Conservation (phyloP, 129 eudicot species). For the Ambrosia trifida region DNA sequence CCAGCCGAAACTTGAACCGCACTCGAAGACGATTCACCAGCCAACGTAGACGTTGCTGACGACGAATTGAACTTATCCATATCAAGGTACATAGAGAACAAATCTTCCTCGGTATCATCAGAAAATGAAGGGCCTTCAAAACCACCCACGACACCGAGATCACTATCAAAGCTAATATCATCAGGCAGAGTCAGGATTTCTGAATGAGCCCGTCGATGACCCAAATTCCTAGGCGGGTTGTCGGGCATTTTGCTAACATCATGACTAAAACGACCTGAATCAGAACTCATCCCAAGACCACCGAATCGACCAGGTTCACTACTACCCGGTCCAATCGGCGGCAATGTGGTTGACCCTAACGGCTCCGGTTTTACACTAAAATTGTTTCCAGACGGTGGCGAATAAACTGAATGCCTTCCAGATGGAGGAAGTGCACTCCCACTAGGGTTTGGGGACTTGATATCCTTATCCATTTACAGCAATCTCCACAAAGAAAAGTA, state of each 20-base stretch:
- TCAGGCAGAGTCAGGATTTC: slow-evolving; percentile 85
- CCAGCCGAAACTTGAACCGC: slow-evolving; percentile 28
- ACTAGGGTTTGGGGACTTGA: slow-evolving; percentile 44
- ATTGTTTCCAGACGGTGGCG: slow-evolving; percentile 39
- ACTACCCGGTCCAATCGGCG: slow-evolving; percentile 50
- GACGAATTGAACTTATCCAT: slow-evolving; percentile 78
- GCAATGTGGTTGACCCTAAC: slow-evolving; percentile 49
- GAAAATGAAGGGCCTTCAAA: slow-evolving; percentile 83
- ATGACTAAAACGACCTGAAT: slow-evolving; percentile 62
- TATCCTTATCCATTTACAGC: slow-evolving; percentile 55
- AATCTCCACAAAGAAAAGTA: neutral
- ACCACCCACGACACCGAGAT: slow-evolving; percentile 90
- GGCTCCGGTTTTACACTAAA: slow-evolving; percentile 54
- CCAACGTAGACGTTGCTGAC: slow-evolving; percentile 64
- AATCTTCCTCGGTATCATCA: slow-evolving; percentile 89
- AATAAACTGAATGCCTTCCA: slow-evolving; percentile 49
- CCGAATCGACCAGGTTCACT: slow-evolving; percentile 46
- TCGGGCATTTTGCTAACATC: slow-evolving; percentile 92
- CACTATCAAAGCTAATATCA: slow-evolving; percentile 89
- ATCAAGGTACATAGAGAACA: slow-evolving; percentile 82
- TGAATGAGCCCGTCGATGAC: slow-evolving; percentile 91
- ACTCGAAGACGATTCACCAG: slow-evolving; percentile 51
- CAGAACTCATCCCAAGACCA: slow-evolving; percentile 41
- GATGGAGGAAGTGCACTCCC: slow-evolving; percentile 67
- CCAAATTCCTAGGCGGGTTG: slow-evolving; percentile 71